phyloP scores from a whole-genome alignment of 768 basidiomycete genomes.

The Lyophyllum semitale region DNA sequence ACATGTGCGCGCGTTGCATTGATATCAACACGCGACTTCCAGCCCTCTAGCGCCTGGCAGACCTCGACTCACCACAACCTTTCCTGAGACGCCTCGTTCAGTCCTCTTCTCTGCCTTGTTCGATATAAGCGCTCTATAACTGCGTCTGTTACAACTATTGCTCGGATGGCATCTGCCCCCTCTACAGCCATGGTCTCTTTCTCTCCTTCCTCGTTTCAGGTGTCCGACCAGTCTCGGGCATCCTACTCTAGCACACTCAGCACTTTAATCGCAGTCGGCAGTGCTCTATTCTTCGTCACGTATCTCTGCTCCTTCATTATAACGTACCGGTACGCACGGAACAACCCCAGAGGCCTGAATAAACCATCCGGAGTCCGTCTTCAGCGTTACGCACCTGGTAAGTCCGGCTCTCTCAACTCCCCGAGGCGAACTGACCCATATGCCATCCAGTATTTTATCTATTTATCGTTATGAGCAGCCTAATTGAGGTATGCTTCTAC shows the following conservation, averaged over 20 bases:
- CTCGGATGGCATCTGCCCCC: background rate
- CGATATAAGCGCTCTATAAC: background rate
- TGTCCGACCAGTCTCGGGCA: background rate
- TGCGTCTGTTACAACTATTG: background rate
- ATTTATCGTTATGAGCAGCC: slow-evolving; percentile 48
- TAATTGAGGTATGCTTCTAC: slow-evolving; percentile 41
- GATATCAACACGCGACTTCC: background rate
- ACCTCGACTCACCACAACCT: background rate
- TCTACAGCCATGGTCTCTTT: background rate
- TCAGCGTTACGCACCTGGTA: slow-evolving; percentile 57
- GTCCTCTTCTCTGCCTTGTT: background rate
- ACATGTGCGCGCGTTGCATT: background rate
- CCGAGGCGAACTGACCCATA: slow-evolving; percentile 12
- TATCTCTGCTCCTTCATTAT: slow-evolving; percentile 56
- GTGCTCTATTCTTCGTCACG: slow-evolving; percentile 30
- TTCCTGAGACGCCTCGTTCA: background rate
- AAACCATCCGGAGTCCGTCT: slow-evolving; percentile 48
- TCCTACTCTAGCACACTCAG: slow-evolving; percentile 20
- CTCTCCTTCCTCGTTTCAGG: background rate
- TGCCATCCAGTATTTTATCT: slow-evolving; percentile 45
- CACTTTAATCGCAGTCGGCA: slow-evolving; percentile 23
- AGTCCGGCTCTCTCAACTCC: slow-evolving; percentile 16
- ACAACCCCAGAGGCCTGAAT: slow-evolving; percentile 49
- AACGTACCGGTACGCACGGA: slow-evolving; percentile 46
- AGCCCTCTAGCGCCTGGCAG: background rate